These are phyloP conservation scores for Camellia oleifera DNA, from an alignment of 179 eudicot species.

Conservation along the genomic window DNA sequence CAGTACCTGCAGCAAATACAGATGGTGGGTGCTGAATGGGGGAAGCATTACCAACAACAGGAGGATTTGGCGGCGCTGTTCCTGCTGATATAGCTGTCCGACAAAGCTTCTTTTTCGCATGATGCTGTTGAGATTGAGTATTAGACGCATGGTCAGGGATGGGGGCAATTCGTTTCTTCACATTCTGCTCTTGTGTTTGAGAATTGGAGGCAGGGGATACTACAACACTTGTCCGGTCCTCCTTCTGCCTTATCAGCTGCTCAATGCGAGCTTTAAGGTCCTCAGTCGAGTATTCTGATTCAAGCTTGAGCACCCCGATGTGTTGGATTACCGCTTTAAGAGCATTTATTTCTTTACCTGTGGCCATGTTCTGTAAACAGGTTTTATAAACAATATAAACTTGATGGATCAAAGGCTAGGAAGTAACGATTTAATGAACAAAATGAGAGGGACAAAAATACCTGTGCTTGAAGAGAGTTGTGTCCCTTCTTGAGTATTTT, in stretches of 20 bases:
- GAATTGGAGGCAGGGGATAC: not conserved
- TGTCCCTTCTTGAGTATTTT: conserved; percentile 1
- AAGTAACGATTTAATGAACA: not conserved
- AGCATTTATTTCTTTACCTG: conserved; percentile 1
- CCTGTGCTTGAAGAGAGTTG: conserved; percentile 20
- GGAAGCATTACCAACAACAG: too few species aligned
- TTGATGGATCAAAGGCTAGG: not conserved
- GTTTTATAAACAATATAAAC: conserved; percentile 4
- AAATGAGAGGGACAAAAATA: not conserved
- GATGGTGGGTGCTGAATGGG: not conserved
- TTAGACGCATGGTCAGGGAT: not conserved
- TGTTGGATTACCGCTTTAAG: conserved; percentile 16
- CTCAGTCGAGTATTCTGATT: conserved; percentile 19
- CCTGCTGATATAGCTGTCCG: not conserved
- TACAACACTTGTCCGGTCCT: not conserved
- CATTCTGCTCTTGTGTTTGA: not conserved
- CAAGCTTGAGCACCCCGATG: conserved; percentile 26
- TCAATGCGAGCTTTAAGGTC: conserved; percentile 13
- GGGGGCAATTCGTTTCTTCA: conserved; percentile 19
- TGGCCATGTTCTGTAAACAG: conserved; percentile 17
- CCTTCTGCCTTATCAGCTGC: conserved; percentile 14
- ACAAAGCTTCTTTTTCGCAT: not conserved
- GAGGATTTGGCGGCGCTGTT: not conserved
- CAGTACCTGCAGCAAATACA: not conserved
- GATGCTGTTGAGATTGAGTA: not conserved